phyloP scores from a whole-genome alignment of 306 rosid genomes.

The Vachellia pachyceras region DNA sequence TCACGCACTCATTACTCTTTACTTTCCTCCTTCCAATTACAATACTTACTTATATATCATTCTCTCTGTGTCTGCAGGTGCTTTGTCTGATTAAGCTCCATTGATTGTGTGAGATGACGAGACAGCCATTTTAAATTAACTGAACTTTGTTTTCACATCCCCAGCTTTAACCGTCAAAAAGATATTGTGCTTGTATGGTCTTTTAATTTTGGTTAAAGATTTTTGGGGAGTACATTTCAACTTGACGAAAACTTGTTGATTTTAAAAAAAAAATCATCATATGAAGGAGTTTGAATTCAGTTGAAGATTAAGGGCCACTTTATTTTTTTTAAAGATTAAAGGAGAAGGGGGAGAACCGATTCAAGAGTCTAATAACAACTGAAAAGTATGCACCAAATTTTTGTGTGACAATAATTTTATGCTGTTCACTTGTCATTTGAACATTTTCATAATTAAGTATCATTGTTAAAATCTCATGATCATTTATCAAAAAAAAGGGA shows the following conservation, averaged over 20 bases:
- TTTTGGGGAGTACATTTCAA: neutral
- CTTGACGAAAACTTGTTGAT: neutral
- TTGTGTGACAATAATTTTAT: too few relatives aligned
- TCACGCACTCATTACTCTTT: slow-evolving; percentile 42
- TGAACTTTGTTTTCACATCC: neutral
- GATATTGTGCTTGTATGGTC: neutral
- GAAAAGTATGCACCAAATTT: too few relatives aligned
- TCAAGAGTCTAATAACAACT: too few relatives aligned
- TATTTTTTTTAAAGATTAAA: too few relatives aligned
- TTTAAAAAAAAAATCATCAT: too few relatives aligned
- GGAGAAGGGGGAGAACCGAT: too few relatives aligned
- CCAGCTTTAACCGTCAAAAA: neutral
- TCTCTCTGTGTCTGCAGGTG: neutral
- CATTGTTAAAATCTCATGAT: too few relatives aligned
- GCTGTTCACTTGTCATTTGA: too few relatives aligned
- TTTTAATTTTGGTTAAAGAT: neutral
- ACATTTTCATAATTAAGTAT: too few relatives aligned
- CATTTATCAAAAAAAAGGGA: too few relatives aligned
- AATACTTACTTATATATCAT: slow-evolving; percentile 39
- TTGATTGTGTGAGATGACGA: too few relatives aligned
- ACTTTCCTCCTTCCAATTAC: slow-evolving; percentile 36
- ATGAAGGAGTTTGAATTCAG: neutral
- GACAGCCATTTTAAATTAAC: neutral
- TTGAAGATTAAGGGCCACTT: neutral
- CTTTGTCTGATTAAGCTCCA: neutral